Evolutionary conservation across 768 basidiomycete genomes (phyloP).

Genomic region (Termitomyces sp.): DNA sequence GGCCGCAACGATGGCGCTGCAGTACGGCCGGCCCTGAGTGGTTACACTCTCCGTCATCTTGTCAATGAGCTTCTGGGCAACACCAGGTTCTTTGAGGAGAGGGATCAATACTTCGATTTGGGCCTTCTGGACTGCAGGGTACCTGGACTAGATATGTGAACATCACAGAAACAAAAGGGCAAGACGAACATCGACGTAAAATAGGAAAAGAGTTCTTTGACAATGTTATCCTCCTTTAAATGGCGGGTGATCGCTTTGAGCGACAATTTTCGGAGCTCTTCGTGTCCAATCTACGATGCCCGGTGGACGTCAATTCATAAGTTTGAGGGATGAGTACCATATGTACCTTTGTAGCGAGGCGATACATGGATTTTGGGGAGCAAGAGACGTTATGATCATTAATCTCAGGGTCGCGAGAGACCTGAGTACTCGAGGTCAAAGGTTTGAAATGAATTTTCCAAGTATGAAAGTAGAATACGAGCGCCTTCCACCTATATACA

Average conservation of each 20-base stretch:
- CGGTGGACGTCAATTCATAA: too few species aligned
- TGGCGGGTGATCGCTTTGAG: conserved; percentile 23
- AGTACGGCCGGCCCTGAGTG: neutral
- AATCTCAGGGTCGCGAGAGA: conserved; percentile 15
- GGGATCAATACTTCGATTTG: conserved; percentile 3
- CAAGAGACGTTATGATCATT: conserved; percentile 15
- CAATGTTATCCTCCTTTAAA: conserved; percentile 22
- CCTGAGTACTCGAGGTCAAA: conserved; percentile 19
- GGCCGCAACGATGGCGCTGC: neutral
- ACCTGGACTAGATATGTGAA: neutral
- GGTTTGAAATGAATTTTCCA: conserved; percentile 30
- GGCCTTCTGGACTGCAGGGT: conserved; percentile 13
- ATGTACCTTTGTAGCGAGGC: conserved; percentile 41
- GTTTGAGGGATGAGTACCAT: too few species aligned
- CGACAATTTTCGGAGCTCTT: conserved; percentile 19
- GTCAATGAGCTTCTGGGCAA: neutral
- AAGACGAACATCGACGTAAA: conserved; percentile 22
- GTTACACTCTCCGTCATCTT: conserved; percentile 1
- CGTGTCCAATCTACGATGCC: conserved; percentile 17
- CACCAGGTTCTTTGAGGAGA: neutral
- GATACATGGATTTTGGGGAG: conserved; percentile 45
- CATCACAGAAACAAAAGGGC: too few species aligned
- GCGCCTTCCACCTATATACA: conserved; percentile 32
- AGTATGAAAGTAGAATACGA: conserved; percentile 39
- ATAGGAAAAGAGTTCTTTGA: conserved; percentile 23